A percentile compares a stretch with the other conserved stretches of the same genome.
These are phyloP conservation scores for Macrolepiota albuminosa DNA, from an alignment of 768 basidiomycete species.

Conservation along the genomic window DNA sequence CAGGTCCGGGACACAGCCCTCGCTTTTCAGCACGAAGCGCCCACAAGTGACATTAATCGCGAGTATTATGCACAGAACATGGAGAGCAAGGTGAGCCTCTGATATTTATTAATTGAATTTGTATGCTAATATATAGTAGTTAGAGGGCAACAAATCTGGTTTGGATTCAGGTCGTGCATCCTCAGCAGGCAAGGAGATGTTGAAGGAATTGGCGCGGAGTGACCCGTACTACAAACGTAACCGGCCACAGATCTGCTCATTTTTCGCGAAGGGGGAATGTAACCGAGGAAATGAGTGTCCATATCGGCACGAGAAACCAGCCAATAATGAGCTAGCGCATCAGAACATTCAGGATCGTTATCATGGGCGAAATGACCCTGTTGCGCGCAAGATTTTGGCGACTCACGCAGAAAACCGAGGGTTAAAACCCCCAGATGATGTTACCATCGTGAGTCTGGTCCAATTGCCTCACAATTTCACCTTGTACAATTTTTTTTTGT, in stretches of 20 bases:
- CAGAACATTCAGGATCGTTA: conserved; percentile 96
- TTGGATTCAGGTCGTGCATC: conserved; percentile 57
- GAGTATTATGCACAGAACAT: conserved; percentile 94
- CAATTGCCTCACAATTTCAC: neutral
- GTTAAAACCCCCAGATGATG: conserved; percentile 86
- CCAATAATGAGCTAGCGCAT: conserved; percentile 75
- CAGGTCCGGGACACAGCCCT: conserved; percentile 97
- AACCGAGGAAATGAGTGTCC: conserved; percentile 90
- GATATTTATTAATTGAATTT: neutral
- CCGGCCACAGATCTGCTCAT: conserved; percentile 88
- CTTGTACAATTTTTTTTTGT: neutral
- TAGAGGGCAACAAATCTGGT: conserved; percentile 66
- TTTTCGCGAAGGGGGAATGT: conserved; percentile 95
- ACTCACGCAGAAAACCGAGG: conserved; percentile 79
- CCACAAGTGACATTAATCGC: conserved; percentile 95
- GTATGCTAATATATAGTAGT: conserved; percentile 33
- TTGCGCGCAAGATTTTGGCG: conserved; percentile 84
- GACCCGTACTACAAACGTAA: conserved; percentile 99
- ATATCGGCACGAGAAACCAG: conserved; percentile 90
- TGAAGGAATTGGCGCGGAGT: conserved; percentile 90
- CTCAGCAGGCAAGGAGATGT: conserved; percentile 91
- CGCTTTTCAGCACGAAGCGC: conserved; percentile 79
- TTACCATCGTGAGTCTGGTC: conserved; percentile 61
- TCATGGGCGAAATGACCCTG: conserved; percentile 89
- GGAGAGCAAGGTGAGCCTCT: conserved; percentile 65